A percentile compares a stretch with the other conserved stretches of the same genome.
phyloP scores from a whole-genome alignment of 306 rosid species.

The Prunus padus region DNA sequence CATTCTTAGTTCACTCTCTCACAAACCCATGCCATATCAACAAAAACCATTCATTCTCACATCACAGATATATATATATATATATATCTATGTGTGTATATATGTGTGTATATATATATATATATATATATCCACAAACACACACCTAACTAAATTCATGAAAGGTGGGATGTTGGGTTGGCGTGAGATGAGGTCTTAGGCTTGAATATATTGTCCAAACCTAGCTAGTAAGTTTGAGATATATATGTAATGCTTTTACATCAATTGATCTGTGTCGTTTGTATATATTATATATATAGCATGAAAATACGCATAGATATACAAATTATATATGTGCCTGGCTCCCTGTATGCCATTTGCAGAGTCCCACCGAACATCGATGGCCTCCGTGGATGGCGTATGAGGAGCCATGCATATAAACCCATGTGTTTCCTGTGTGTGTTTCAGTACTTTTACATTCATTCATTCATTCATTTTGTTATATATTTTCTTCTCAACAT shows the following conservation, averaged over 20 bases:
- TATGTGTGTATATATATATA: background rate
- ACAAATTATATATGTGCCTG: constrained; percentile 62
- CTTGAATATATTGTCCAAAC: background rate
- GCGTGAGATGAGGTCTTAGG: background rate
- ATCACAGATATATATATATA: background rate
- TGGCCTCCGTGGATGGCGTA: constrained; percentile 94
- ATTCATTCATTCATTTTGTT: background rate
- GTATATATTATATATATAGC: background rate
- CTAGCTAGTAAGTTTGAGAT: background rate
- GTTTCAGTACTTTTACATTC: background rate
- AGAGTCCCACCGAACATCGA: constrained; percentile 63
- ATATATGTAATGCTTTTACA: background rate
- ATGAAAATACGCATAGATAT: constrained; percentile 19
- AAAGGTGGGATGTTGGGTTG: background rate
- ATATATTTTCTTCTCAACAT: background rate
- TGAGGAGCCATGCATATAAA: constrained; percentile 96
- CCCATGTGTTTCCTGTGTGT: background rate
- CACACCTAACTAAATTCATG: background rate
- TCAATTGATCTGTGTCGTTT: background rate
- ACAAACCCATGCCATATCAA: background rate
- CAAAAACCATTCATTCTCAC: background rate
- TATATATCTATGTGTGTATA: background rate
- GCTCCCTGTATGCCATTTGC: constrained; percentile 99
- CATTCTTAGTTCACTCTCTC: background rate
- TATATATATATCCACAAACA: background rate